Base-by-base conservation (phyloP, 768 basidiomycete species). In the Tylopilus balloui region DNA sequence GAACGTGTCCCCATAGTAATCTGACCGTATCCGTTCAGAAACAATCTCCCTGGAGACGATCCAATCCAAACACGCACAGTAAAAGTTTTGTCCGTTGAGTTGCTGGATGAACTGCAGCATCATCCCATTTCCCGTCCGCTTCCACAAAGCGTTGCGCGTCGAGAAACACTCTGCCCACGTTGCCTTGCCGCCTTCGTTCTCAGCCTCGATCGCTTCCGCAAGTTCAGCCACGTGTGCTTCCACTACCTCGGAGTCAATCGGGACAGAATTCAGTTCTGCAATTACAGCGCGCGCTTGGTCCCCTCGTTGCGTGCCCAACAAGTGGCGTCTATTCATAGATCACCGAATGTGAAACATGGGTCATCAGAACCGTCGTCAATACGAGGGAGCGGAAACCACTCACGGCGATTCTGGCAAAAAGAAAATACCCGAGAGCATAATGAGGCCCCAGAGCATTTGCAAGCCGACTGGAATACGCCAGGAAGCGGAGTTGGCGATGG, bases 1-100 rank as follows among this genome's bases (percentile, higher is more conserved):
- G 36, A 55, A 55, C 31, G 54, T 55, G 23, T 55, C 54, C 20
- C 54, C 54, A 15, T 55, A 55, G 39, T 55, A 55, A 45, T 55
- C 53, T 54, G 27, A n/a, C 23, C 34, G 13, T 39, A 17, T 6
- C 24, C 20, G 6, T 28, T 50, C 32, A 54, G 42, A 14, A 19
- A 2, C 15, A 14, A 42, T 19, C n/a, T 2, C 3, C 20, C 9
- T 12, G 9, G 28, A n/a, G 11, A 12, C 28, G 49, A 3, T 13
- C 5, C 11, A 20, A 19, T 36, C 2, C 6, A 9, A 44, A 31
- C n/a, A 55, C 53, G 37, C 11, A 55, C 53, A 55, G 12, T 55
- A 55, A 49, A 55, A 55, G 35, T 55, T 56, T 38, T 55, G 53
- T 34, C 53, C 53, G 21, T 55, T 55, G 5, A 55, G 43, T 19